Evolutionary conservation across 108 stramenopile species (phyloP), one percentile per base, ranked within the genome.

Genomic region (Mediolabrus comicus): DNA sequence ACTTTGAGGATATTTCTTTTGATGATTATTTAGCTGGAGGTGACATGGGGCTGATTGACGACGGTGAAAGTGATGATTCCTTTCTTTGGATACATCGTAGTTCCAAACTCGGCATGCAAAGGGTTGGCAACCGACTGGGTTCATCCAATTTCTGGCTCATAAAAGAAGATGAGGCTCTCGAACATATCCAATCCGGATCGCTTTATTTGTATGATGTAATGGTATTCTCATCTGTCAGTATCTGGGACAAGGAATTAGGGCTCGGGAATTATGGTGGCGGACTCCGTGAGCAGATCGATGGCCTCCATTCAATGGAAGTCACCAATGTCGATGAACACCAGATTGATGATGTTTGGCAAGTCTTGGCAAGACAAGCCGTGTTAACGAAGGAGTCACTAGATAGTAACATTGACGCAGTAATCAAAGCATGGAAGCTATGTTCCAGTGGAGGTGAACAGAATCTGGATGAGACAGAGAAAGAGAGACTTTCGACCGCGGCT

Each of bases 81-180:
- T 76, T 76, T 59, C 33, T 76, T 55, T 76, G 75, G 75, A 70
- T 76, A 24, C 75, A 76, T 56, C 60, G 75, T 64, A 34, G 64
- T 70, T 1, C 1, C 26, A 12, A 12, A 12, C 35, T 76, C 19
- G 69, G 62, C 27, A 26, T 28, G 14, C 34, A 30, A 19, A 41
- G 63, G 1, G 46, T 28, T n/a, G 71, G 71, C 2, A 36, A 16
- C n/a, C 68, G 9, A 10, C 29, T 76, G 36, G 75, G 75, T 16
- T n/a, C 27, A 12, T 70, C 69, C 8, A 29, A 33, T 46, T 35
- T 69, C 25, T 71, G 62, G 62, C 49, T 70, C 17, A 70, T 76
- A 7, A 33, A 54, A 36, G 75, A 70, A 64, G 30, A 70, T 19
- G 69, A 76, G 30, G 75, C 75, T 16, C 49, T 76, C 16, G 29